phyloP scores from a whole-genome alignment of 2,329 filamentous ascomycete genomes.

The Penicillium sp. region DNA sequence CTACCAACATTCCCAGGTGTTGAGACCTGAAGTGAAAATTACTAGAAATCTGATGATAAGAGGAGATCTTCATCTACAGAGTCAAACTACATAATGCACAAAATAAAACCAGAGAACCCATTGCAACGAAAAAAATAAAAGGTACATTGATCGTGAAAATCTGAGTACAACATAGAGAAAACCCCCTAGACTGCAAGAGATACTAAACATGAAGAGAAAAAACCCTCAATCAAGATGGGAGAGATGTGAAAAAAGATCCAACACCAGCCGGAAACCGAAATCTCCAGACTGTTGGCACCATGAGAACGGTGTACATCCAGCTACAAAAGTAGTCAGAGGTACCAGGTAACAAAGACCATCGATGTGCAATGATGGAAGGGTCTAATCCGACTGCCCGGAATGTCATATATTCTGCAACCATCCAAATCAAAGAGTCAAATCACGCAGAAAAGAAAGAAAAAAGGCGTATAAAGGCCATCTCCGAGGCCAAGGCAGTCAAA shows the following conservation, averaged over 20 bases:
- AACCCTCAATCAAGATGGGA: slow-evolving; percentile 3
- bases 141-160: slow-evolving; percentile 25
- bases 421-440: slow-evolving; percentile 9
- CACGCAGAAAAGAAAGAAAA: slow-evolving; percentile 13
- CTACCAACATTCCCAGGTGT: too few relatives aligned
- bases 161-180: slow-evolving; percentile 18
- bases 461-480: slow-evolving; percentile 9
- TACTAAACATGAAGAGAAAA: slow-evolving; percentile 17
- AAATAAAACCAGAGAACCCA: neutral
- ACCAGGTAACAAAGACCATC: neutral
- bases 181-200: slow-evolving; percentile 17
- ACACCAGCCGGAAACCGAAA: neutral
- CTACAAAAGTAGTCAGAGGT: neutral
- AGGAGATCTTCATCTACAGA: neutral
- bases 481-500: slow-evolving; percentile 9
- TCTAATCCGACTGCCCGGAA: neutral
- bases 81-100: neutral
- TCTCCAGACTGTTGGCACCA: neutral
- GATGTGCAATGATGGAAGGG: neutral
- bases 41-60: too few relatives aligned
- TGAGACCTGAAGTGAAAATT: too few relatives aligned
- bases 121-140: slow-evolving; percentile 14
- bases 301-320: neutral
- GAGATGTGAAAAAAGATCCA: slow-evolving; percentile 6
- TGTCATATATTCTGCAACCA: neutral